These are phyloP conservation scores for Trypanosoma scelopori DNA, from an alignment of 208 protist species.

Conservation along the genomic window DNA sequence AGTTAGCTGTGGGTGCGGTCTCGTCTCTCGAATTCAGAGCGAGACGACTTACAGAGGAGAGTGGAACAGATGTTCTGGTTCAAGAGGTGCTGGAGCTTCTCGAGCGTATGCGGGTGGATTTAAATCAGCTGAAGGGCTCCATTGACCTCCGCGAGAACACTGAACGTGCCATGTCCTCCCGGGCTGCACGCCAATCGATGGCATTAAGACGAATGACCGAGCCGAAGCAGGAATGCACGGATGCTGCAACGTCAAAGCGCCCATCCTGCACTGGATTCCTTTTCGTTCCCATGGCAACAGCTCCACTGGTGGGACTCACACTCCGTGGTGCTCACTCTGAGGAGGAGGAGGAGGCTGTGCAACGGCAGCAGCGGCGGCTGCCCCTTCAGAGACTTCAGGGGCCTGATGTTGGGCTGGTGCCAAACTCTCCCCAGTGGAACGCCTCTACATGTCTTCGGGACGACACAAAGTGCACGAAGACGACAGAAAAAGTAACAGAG, in stretches of 20 bases:
- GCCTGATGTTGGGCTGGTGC: neutral
- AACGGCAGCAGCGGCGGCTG: neutral
- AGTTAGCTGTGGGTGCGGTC: neutral
- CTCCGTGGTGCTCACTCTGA: slow-evolving; percentile 1
- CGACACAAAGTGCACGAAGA: neutral
- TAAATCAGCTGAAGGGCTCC: slow-evolving; percentile 25
- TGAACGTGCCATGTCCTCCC: slow-evolving; percentile 18
- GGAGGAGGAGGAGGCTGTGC: neutral
- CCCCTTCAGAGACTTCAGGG: neutral
- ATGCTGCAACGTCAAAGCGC: neutral
- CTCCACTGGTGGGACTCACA: slow-evolving; percentile 27
- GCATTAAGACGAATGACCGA: neutral
- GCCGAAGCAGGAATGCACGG: neutral
- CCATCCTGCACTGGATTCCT: slow-evolving; percentile 5
- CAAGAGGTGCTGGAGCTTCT: slow-evolving; percentile 24
- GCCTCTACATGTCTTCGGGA: slow-evolving; percentile 19
- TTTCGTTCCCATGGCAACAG: slow-evolving; percentile 37
- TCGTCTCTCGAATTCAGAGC: neutral
- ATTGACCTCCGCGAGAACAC: slow-evolving; percentile 24
- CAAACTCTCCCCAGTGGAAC: slow-evolving; percentile 11
- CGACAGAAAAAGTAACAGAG: neutral
- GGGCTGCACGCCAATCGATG: slow-evolving; percentile 14
- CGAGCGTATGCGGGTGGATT: slow-evolving; percentile 31
- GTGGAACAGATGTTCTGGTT: slow-evolving; percentile 15
- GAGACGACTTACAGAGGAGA: slow-evolving; percentile 10